Evolutionary conservation across 75 land plant genomes (phyloP).

Genomic region (Pseudotsuga menziesii): DNA sequence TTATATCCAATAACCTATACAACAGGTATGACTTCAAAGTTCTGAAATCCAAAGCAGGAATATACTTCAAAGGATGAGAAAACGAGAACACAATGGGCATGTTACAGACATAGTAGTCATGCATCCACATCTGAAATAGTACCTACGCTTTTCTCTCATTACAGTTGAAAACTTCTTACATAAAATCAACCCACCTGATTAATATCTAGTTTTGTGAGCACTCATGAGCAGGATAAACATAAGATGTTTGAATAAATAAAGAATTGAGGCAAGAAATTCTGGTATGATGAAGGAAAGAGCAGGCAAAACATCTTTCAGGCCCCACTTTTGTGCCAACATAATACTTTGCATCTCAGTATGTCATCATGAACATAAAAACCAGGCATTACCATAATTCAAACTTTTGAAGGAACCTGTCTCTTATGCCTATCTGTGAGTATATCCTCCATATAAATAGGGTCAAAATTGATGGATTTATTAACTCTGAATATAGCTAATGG

Average conservation of each 20-base stretch:
- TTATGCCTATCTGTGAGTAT: constrained; percentile 31
- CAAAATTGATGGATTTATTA: constrained; percentile 53
- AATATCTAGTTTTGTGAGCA: constrained; percentile 1
- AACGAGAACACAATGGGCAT: neutral
- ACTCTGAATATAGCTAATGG: constrained; percentile 61
- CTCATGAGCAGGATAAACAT: neutral
- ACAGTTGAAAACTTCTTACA: neutral
- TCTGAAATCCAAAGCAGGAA: neutral
- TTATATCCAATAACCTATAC: neutral
- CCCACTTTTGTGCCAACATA: constrained; percentile 42
- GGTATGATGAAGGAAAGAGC: neutral
- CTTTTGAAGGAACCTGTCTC: constrained; percentile 25
- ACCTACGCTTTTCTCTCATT: neutral
- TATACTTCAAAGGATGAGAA: neutral
- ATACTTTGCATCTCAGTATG: constrained; percentile 62
- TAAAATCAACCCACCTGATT: neutral
- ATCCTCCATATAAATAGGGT: constrained; percentile 78
- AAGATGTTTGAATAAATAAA: neutral
- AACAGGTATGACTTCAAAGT: neutral
- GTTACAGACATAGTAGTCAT: neutral
- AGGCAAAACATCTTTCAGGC: constrained; percentile 3
- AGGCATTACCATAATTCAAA: constrained; percentile 74
- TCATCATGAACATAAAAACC: constrained; percentile 68
- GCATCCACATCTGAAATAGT: neutral
- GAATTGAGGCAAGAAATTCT: neutral